Percentiles rank a stretch among this genome's conserved stretches.
phyloP scores from a whole-genome alignment of 1,139 yeast species.

The Barnettozyma hawaiiensis region DNA sequence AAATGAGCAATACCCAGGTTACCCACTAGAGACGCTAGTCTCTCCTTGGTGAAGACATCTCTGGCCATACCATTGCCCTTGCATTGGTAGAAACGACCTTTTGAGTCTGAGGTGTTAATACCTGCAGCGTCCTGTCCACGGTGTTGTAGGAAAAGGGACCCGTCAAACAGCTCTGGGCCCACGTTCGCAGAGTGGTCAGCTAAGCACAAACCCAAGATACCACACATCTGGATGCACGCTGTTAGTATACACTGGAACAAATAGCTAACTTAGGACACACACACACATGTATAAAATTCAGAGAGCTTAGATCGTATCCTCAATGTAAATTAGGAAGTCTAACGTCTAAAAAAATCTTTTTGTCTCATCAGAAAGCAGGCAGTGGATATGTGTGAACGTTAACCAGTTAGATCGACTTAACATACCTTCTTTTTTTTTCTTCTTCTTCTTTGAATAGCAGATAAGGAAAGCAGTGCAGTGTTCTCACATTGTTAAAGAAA shows the following conservation, averaged over 20 bases:
- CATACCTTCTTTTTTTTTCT: neutral
- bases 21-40: slow-evolving; percentile 79
- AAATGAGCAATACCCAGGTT: slow-evolving; percentile 94
- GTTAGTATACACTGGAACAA: slow-evolving; percentile 4
- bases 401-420: neutral
- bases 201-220: slow-evolving; percentile 81
- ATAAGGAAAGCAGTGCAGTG: neutral
- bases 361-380: slow-evolving; percentile 14
- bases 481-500: neutral
- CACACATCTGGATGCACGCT: slow-evolving; percentile 60
- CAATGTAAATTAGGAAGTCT: slow-evolving; percentile 44
- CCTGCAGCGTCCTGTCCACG: slow-evolving; percentile 99
- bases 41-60: slow-evolving; percentile 83
- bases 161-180: slow-evolving; percentile 88
- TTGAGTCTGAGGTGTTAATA: slow-evolving; percentile 88
- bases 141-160: slow-evolving; percentile 89
- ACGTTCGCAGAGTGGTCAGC: slow-evolving; percentile 71
- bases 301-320: slow-evolving; percentile 32
- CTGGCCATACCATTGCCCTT: slow-evolving; percentile 99
- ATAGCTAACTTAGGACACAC: neutral
- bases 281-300: slow-evolving; percentile 20
- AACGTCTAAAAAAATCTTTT: slow-evolving; percentile 37
- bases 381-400: neutral
- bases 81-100: slow-evolving; percentile 93
- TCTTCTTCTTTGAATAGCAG: no score